Conservation (phyloP, 2,329 filamentous ascomycete species). For the Blumeria hordei region DNA sequence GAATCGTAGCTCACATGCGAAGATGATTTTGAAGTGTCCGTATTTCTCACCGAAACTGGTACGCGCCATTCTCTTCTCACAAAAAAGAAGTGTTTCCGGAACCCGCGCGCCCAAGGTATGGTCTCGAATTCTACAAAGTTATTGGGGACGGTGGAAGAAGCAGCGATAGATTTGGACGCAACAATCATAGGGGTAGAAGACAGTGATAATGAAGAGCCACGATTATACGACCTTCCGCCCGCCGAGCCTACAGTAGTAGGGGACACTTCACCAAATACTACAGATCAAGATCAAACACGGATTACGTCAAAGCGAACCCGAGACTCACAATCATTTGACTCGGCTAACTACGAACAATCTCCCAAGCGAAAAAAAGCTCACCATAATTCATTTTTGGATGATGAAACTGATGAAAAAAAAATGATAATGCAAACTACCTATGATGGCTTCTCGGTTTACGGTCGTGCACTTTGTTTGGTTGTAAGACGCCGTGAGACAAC, state of each 20-base stretch:
- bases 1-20: constrained; percentile 4
- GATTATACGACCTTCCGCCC: constrained; percentile 10
- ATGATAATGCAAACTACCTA: constrained; percentile 66
- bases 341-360: constrained; percentile 12
- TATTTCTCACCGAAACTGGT: constrained; percentile 72
- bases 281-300: constrained; percentile 12
- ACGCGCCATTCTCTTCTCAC: constrained; percentile 69
- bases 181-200: constrained; percentile 2
- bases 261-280: not conserved
- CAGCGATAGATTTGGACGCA: constrained; percentile 18
- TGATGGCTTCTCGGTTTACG: constrained; percentile 90
- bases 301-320: constrained; percentile 11
- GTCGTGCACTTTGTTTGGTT: constrained; percentile 73
- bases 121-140: constrained; percentile 36
- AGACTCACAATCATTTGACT: constrained; percentile 12
- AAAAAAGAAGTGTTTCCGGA: constrained; percentile 58
- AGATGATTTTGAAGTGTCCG: constrained; percentile 91
- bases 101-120: constrained; percentile 21
- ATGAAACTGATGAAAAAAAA: constrained; percentile 67
- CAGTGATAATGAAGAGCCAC: constrained; percentile 8
- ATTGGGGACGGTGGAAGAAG: constrained; percentile 21
- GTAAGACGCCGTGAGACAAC: constrained; percentile 47
- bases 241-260: constrained; percentile 5
- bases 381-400: constrained; percentile 11
- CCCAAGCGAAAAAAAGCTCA: constrained; percentile 23